Base-by-base conservation (phyloP, 768 basidiomycete species). In the Punctularia strigosozonata region DNA sequence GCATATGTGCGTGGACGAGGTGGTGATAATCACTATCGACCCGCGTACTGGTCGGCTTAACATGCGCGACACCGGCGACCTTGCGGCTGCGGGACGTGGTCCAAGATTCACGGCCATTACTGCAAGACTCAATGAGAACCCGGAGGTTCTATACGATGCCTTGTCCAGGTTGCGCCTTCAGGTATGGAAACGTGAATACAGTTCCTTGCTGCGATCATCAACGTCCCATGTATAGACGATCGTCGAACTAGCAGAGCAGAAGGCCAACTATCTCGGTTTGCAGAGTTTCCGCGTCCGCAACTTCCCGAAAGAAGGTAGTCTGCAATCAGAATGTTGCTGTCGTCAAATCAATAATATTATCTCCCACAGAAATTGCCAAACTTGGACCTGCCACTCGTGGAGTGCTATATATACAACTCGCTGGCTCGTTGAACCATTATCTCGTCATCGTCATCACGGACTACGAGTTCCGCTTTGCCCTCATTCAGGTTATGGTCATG, bases 401-500 rank as follows among this genome's bases (percentile, higher is more conserved):
- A 26, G 72, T 59, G 31, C 64, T 91, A 19, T 90, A 78, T 56
- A 80, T 91, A 44, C 80, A 84, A 48, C 68, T 92, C 6, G 53
- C 76, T 30, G 81, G 74, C 42, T 88, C 86, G 51, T 78, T 82
- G 1, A 70, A 63, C 32, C 83, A 92, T 53, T 90, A 88, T 54
- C 75, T 95, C 28, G 85, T 88, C 8, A 69, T 92, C 19, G 79
- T 89, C 30, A 74, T 90, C 44, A 77, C 77, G 0, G 81, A 88
- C 42, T 68, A 77, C 33, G 73, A 78, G 37, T 80, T 89, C 50
- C 75, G 76, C 34, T 91, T 82, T 52, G 91, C 88, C 5, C 66
- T 94, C 26, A 80, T 94, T 38, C 77, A 75, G 6, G 76, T 76
- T 36, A 66, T 70, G 46, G 60, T 71, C 5, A 52, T 75, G 12